These are phyloP conservation scores for Pseudomassariella vexata DNA, from an alignment of 2,329 filamentous ascomycete species.

Conservation along the genomic window DNA sequence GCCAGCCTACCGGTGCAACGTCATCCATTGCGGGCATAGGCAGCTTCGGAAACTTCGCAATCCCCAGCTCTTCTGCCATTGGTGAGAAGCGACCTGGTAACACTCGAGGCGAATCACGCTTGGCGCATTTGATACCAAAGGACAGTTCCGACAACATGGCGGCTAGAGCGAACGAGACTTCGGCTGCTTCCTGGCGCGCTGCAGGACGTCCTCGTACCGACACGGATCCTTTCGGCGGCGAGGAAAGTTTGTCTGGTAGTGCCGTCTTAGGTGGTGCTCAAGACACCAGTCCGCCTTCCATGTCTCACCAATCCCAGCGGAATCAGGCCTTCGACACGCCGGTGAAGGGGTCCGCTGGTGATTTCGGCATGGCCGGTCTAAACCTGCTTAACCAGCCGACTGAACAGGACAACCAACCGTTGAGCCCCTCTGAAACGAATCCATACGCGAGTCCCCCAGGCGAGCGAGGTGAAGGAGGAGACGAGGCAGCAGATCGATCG, in stretches of 20 bases:
- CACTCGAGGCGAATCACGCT: constrained; percentile 69
- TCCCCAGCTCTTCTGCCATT: constrained; percentile 51
- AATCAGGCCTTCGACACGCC: constrained; percentile 46
- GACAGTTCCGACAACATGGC: constrained; percentile 63
- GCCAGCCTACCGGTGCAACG: constrained; percentile 45
- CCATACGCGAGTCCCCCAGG: constrained; percentile 88
- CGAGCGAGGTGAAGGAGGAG: constrained; percentile 61
- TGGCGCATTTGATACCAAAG: constrained; percentile 80
- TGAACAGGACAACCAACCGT: constrained; percentile 59
- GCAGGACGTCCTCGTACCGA: constrained; percentile 64
- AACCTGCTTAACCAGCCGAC: constrained; percentile 52
- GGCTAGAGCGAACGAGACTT: constrained; percentile 44
- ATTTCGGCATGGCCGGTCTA: constrained; percentile 59
- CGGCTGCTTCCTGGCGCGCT: constrained; percentile 43
- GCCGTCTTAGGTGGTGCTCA: constrained; percentile 71
- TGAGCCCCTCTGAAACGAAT: constrained; percentile 92
- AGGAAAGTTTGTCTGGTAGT: constrained; percentile 59
- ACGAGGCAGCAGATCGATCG: constrained; percentile 43
- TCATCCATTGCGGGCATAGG: constrained; percentile 67
- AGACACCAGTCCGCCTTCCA: constrained; percentile 52
- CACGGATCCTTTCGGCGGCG: constrained; percentile 69
- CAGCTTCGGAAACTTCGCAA: constrained; percentile 85
- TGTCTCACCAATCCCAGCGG: constrained; percentile 25
- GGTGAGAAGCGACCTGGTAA: constrained; percentile 71
- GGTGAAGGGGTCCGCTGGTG: constrained; percentile 46